Conservation (phyloP, 768 basidiomycete species). For the Cystofilobasidium ferigula region DNA sequence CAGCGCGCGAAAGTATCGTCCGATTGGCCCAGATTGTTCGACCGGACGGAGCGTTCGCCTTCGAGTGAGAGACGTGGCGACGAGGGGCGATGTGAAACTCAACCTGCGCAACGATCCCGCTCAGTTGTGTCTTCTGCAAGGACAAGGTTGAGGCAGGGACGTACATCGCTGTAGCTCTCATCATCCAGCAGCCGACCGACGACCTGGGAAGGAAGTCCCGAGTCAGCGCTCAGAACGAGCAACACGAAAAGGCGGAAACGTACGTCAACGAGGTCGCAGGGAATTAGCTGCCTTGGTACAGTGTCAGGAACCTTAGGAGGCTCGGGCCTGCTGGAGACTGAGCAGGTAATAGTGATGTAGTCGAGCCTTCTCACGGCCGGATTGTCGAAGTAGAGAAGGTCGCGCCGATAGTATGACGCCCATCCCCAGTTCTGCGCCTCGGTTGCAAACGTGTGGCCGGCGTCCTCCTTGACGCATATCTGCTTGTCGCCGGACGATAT, state of each 20-base stretch:
- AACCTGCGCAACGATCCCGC: not conserved
- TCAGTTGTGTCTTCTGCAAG: not conserved
- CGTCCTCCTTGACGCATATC: too few species aligned
- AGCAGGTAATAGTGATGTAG: too few species aligned
- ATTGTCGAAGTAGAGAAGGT: constrained; percentile 14
- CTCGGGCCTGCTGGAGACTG: too few species aligned
- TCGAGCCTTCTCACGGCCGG: too few species aligned
- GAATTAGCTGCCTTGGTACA: too few species aligned
- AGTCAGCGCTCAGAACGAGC: too few species aligned
- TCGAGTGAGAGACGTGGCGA: not conserved
- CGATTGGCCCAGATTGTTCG: constrained; percentile 15
- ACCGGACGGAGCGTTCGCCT: not conserved
- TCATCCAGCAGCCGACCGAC: constrained; percentile 15
- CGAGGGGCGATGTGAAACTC: constrained; percentile 11
- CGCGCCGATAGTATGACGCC: constrained; percentile 1
- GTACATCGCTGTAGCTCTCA: constrained; percentile 12
- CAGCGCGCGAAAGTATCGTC: constrained; percentile 12
- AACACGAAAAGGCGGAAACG: too few species aligned
- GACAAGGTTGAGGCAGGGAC: not conserved
- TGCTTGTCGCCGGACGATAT: too few species aligned
- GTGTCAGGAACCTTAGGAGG: too few species aligned
- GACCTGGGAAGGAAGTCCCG: too few species aligned
- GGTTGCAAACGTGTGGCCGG: too few species aligned
- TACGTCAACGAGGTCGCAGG: too few species aligned
- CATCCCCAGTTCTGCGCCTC: constrained; percentile 2